A percentile compares a stretch with the other conserved stretches of the same genome.
These are phyloP conservation scores for Coniferiporia weirii DNA, from an alignment of 1,284 basidiomycete genomes.

Conservation along the genomic window DNA sequence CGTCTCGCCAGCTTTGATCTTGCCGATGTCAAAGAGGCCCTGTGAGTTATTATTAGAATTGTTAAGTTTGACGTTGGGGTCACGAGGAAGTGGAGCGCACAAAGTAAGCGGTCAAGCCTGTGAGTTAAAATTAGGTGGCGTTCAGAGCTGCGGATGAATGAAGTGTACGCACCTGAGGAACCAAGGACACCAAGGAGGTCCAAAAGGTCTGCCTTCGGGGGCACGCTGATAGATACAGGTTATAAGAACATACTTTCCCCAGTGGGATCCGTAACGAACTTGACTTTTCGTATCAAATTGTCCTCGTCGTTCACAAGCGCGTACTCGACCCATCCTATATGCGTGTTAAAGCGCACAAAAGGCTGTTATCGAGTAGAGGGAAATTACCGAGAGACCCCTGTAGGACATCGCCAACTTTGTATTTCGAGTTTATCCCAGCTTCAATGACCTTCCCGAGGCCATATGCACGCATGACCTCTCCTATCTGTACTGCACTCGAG, in stretches of 20 bases:
- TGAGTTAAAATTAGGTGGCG: not conserved
- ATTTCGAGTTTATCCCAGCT: slow-evolving; percentile 43
- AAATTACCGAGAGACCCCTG: slow-evolving; percentile 49
- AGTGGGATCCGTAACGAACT: slow-evolving; percentile 32
- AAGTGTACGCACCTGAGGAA: slow-evolving; percentile 47
- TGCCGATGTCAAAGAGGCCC: slow-evolving; percentile 78
- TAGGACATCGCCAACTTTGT: slow-evolving; percentile 66
- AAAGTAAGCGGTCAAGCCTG: slow-evolving; percentile 81
- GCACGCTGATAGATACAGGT: slow-evolving; percentile 34
- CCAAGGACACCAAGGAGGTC: slow-evolving; percentile 79
- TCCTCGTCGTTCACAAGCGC: slow-evolving; percentile 53
- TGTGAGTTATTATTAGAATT: slow-evolving; percentile 25
- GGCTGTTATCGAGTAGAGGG: not conserved
- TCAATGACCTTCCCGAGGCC: slow-evolving; percentile 69
- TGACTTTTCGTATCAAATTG: slow-evolving; percentile 40
- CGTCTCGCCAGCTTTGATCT: slow-evolving; percentile 77
- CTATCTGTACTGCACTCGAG: slow-evolving; percentile 59
- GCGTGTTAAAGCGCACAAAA: slow-evolving; percentile 10
- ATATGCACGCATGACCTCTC: slow-evolving; percentile 74
- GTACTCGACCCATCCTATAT: slow-evolving; percentile 75
- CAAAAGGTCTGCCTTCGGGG: slow-evolving; percentile 51
- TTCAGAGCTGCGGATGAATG: not conserved
- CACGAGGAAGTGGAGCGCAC: slow-evolving; percentile 36
- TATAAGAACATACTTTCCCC: no score
- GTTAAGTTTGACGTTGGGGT: not conserved